Conservation (phyloP, 2,329 filamentous ascomycete genomes). For the Penicillium sclerotigenum region DNA sequence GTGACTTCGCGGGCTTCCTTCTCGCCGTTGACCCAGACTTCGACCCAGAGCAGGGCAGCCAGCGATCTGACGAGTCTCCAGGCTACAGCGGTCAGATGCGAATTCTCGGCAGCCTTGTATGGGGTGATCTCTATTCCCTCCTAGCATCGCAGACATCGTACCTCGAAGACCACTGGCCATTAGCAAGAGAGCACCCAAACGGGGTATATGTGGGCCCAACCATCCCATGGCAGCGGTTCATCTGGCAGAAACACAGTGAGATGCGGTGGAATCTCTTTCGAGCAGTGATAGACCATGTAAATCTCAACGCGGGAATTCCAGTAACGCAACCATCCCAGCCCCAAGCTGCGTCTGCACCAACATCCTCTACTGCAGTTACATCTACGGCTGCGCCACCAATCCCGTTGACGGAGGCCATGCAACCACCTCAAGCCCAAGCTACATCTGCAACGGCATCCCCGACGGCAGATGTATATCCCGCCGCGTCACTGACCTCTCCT, state of each 20-base stretch:
- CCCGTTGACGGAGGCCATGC: neutral
- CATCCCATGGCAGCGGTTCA: slow-evolving; percentile 9
- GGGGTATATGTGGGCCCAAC: slow-evolving; percentile 27
- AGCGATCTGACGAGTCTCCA: slow-evolving; percentile 19
- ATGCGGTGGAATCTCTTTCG: slow-evolving; percentile 6
- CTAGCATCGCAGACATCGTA: slow-evolving; percentile 11
- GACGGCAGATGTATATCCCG: neutral
- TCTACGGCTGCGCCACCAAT: neutral
- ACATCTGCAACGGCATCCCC: neutral
- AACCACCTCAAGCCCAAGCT: neutral
- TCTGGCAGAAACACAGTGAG: slow-evolving; percentile 12
- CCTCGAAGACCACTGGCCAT: slow-evolving; percentile 27
- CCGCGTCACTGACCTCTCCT: neutral
- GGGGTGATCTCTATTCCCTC: slow-evolving; percentile 29
- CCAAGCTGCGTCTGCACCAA: neutral
- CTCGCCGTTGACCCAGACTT: slow-evolving; percentile 26
- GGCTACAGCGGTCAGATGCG: slow-evolving; percentile 27
- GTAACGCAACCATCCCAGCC: neutral
- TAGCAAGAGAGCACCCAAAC: slow-evolving; percentile 29
- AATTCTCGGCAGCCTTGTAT: slow-evolving; percentile 29
- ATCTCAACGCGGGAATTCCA: neutral
- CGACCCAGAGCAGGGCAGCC: slow-evolving; percentile 6
- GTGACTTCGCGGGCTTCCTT: slow-evolving; percentile 22
- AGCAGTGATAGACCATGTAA: slow-evolving; percentile 5
- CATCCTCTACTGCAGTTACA: neutral